Evolutionary conservation across 306 rosid genomes (phyloP).

Genomic region (Spatholobus suberectus): DNA sequence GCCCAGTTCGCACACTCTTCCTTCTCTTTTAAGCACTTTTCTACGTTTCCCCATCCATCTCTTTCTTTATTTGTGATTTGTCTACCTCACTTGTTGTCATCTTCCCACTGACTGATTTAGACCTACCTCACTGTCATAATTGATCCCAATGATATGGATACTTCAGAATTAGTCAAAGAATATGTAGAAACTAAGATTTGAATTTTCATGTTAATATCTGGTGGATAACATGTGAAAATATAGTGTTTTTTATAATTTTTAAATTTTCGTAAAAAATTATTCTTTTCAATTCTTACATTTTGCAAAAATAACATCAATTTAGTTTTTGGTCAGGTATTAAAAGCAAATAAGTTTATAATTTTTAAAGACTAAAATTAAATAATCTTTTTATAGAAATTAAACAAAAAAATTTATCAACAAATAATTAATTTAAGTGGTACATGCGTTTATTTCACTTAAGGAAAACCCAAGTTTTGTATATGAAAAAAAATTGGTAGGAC

Average conservation of each 20-base stretch:
- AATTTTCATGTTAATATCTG: not conserved
- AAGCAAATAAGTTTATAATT: no score
- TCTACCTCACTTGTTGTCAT: slow-evolving; percentile 17
- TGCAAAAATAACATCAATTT: not conserved
- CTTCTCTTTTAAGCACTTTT: slow-evolving; percentile 1
- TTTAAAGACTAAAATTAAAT: no score
- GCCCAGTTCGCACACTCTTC: not conserved
- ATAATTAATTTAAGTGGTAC: no score
- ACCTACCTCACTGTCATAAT: not conserved
- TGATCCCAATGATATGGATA: not conserved
- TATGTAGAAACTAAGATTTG: not conserved
- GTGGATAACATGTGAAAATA: not conserved
- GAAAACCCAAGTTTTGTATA: no score
- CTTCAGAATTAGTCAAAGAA: not conserved
- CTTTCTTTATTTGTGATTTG: not conserved
- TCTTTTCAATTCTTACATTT: not conserved
- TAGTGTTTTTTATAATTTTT: not conserved
- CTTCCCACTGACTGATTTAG: not conserved
- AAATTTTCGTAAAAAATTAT: not conserved
- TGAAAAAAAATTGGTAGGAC: no score
- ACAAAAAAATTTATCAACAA: no score
- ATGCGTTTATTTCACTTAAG: no score
- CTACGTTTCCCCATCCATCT: slow-evolving; percentile 10
- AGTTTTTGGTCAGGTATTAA: not conserved
- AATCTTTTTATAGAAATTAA: no score